Evolutionary conservation across 345 rosid genomes (phyloP).

Genomic region (Bruguiera parviflora): DNA sequence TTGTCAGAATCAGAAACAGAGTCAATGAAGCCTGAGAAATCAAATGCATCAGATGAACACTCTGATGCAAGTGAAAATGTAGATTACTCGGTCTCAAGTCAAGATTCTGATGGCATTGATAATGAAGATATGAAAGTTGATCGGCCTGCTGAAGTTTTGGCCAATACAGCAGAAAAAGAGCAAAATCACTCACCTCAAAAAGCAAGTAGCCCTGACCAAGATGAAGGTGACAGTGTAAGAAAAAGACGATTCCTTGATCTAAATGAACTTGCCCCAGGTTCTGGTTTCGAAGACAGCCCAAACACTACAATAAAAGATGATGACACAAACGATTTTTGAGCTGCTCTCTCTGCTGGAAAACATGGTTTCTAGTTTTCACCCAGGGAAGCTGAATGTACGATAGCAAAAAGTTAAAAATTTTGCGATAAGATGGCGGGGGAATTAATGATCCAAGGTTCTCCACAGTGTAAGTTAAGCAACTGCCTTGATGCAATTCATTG

Average conservation of each 20-base stretch:
- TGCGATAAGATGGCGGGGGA: conserved; percentile 43
- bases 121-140: conserved; percentile 48
- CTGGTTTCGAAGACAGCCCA: conserved; percentile 90
- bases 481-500: conserved; percentile 34
- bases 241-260: conserved; percentile 80
- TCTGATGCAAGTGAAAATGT: conserved; percentile 61
- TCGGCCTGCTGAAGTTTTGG: conserved; percentile 39
- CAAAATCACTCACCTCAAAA: conserved; percentile 41
- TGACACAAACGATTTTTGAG: conserved; percentile 54
- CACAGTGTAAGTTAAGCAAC: conserved; percentile 34
- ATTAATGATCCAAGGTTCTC: conserved; percentile 32
- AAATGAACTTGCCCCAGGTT: conserved; percentile 88
- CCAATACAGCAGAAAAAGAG: conserved; percentile 40
- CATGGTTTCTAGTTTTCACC: conserved; percentile 28
- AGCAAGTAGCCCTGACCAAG: conserved; percentile 48
- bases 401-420: conserved; percentile 41
- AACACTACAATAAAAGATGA: conserved; percentile 67
- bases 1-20: conserved; percentile 84
- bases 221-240: conserved; percentile 49
- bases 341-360: conserved; percentile 31
- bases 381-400: conserved; percentile 37
- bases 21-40: conserved; percentile 47
- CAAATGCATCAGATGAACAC: conserved; percentile 50
- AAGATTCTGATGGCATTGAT: conserved; percentile 51
- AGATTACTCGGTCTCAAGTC: conserved; percentile 57